Evolutionary conservation across 768 basidiomycete species (phyloP), one percentile per base, ranked within the genome.

Genomic region (Chalciporus pseudorubinellus): DNA sequence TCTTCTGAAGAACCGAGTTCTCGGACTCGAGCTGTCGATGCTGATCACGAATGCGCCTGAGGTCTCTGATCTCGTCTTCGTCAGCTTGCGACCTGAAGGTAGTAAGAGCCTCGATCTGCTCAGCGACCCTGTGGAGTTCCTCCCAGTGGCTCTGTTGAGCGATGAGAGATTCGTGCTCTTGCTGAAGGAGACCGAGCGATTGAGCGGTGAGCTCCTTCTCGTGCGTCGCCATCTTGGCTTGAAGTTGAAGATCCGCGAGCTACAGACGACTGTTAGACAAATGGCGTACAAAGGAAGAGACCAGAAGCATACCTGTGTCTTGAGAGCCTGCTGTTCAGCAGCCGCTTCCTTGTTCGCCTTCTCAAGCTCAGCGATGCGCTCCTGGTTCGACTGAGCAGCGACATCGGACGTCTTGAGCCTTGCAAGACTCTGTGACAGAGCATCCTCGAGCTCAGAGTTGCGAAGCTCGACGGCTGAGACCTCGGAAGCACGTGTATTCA

Each of bases 121-220:
- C 86, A 3, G 83, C 76, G 2, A 84, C 78, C 42, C 78, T 81
- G 22, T 76, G 84, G 19, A 92, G 74, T 39, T 84, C 81, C n/a
- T 89, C 86, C 89, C 87, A 91, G 48, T 87, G 82, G n/a, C 67
- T 74, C 60, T 87, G 84, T 57, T 92, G 86, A 21, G 78, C 71
- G 1, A 74, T 42, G 16, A 88, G 70, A 21, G 76, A 72, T 39
- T 88, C 82, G 50, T 83, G 75, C 48, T 87, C 83, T 61, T 74
- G 77, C 61, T 80, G 83, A 31, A 90, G 74, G 16, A 69, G 57
- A 36, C 70, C 67, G 16, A 86, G 70, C 20, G 79, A 74, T 46
- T 82, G 77, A 4, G 71, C 58, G 0, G 80, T 72, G 13, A 77
- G 65, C 9, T 88, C 85, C 62, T 81, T 84, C 59, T 92, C 90